A percentile compares a stretch with the other conserved stretches of the same genome.
Conservation (phyloP, 2,329 filamentous ascomycete genomes). For the Xylariales sp. region DNA sequence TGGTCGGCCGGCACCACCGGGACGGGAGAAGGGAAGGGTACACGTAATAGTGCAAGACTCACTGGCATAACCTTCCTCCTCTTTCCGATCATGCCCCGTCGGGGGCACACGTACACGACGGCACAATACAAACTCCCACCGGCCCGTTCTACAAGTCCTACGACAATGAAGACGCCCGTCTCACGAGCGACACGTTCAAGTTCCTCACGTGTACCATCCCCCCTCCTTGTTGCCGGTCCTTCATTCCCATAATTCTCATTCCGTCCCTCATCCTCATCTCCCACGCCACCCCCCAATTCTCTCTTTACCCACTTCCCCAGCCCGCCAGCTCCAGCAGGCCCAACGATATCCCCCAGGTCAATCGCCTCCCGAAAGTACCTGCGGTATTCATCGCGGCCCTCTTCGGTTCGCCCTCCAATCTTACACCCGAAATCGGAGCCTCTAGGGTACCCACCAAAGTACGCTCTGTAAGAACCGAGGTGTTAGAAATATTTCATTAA, state of each 20-base stretch:
- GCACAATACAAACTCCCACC: constrained; percentile 88
- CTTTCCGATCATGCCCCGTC: constrained; percentile 80
- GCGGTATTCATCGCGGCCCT: constrained; percentile 84
- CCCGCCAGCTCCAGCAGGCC: constrained; percentile 59
- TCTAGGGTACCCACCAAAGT: constrained; percentile 90
- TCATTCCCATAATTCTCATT: constrained; percentile 41
- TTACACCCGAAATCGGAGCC: constrained; percentile 80
- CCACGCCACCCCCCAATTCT: constrained; percentile 58
- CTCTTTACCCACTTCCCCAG: constrained; percentile 70
- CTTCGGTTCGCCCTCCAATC: constrained; percentile 75
- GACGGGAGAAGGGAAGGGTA: not conserved
- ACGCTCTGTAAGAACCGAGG: constrained; percentile 61
- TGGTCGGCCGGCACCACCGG: not conserved
- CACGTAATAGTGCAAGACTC: constrained; percentile 49
- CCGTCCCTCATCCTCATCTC: constrained; percentile 46
- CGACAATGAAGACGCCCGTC: constrained; percentile 84
- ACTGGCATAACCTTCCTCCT: constrained; percentile 92
- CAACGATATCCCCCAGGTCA: constrained; percentile 80
- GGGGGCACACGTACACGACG: constrained; percentile 84
- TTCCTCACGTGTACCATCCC: constrained; percentile 81
- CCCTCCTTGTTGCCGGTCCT: constrained; percentile 58
- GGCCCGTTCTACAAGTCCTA: constrained; percentile 81
- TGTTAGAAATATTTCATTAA: not conserved
- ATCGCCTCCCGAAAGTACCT: constrained; percentile 82
- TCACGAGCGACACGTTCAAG: constrained; percentile 80